Percentiles rank a stretch among this genome's conserved stretches.
These are phyloP conservation scores for Intubia oerlemansii DNA, from an alignment of 2,329 filamentous ascomycete species.

Conservation along the genomic window DNA sequence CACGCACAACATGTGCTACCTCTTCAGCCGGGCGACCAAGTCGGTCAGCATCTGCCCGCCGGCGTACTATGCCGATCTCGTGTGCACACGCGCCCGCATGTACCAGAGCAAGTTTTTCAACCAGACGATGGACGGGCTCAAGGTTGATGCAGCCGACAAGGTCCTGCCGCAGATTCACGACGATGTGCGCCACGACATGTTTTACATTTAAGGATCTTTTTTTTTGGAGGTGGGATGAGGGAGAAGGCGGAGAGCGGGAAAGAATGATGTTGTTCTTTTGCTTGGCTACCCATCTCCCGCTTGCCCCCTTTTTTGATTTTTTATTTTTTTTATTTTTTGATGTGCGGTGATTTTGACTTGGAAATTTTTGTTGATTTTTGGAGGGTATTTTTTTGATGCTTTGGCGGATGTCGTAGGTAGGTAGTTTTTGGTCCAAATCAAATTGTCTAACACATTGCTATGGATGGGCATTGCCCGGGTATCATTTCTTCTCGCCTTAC, in stretches of 20 bases:
- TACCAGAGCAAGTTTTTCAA: constrained; percentile 48
- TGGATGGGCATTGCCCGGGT: no score
- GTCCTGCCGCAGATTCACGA: constrained; percentile 16
- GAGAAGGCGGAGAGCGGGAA: not conserved
- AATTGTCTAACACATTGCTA: no score
- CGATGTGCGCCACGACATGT: constrained; percentile 27
- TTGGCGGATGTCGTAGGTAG: no score
- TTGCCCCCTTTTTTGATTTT: no score
- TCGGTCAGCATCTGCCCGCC: constrained; percentile 73
- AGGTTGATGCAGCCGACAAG: constrained; percentile 26
- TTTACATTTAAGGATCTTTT: constrained; percentile 23
- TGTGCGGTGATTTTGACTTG: no score
- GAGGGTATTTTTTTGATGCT: not conserved
- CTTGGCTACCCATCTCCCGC: not conserved
- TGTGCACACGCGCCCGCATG: constrained; percentile 54
- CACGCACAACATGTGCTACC: constrained; percentile 64
- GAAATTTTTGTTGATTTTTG: not conserved
- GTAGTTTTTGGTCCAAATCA: no score
- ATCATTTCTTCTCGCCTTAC: no score
- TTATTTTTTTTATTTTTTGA: constrained; percentile 1
- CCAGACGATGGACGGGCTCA: constrained; percentile 2
- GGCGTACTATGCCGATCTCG: constrained; percentile 75
- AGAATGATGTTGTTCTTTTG: not conserved
- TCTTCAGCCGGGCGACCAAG: constrained; percentile 72
- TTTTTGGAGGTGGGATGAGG: not conserved